These are phyloP conservation scores for Linnemannia hyalina DNA, from an alignment of 192 early-diverging fungal species.

Conservation along the genomic window DNA sequence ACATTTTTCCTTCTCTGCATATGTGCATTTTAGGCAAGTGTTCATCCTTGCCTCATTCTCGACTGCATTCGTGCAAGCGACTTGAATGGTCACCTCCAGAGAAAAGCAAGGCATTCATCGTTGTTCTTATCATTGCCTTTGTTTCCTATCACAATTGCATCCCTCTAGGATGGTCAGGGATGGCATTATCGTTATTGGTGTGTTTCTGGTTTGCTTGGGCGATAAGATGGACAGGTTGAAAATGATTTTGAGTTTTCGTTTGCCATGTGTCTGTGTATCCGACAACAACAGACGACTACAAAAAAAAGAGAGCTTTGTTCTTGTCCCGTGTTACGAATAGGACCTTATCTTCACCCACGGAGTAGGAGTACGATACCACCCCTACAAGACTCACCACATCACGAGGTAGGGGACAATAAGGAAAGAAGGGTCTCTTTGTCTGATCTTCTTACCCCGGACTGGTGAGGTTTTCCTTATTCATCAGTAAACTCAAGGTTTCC, in stretches of 20 bases:
- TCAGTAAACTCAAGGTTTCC: constrained; percentile 9
- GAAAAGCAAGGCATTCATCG: neutral
- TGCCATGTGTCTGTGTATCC: constrained; percentile 7
- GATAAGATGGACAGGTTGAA: constrained; percentile 2
- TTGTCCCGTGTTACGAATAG: neutral
- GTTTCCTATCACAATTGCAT: neutral
- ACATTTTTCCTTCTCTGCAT: neutral
- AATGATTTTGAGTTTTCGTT: constrained; percentile 2
- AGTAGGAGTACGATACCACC: neutral
- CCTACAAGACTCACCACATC: too few relatives aligned
- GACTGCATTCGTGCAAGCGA: neutral
- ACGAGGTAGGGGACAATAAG: too few relatives aligned
- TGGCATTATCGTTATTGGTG: neutral
- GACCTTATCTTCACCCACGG: neutral
- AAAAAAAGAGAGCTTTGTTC: neutral
- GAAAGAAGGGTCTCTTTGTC: neutral
- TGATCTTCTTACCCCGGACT: neutral
- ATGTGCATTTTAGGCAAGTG: neutral
- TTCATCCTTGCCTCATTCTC: neutral
- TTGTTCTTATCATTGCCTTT: neutral
- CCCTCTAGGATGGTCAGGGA: neutral
- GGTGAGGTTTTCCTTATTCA: constrained; percentile 13
- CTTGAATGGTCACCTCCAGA: neutral
- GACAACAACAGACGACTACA: neutral
- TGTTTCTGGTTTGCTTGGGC: neutral